Evolutionary conservation across 2,329 filamentous ascomycete genomes (phyloP), one percentile per base, ranked within the genome.

Genomic region (Chalaropsis ovoidea): DNA sequence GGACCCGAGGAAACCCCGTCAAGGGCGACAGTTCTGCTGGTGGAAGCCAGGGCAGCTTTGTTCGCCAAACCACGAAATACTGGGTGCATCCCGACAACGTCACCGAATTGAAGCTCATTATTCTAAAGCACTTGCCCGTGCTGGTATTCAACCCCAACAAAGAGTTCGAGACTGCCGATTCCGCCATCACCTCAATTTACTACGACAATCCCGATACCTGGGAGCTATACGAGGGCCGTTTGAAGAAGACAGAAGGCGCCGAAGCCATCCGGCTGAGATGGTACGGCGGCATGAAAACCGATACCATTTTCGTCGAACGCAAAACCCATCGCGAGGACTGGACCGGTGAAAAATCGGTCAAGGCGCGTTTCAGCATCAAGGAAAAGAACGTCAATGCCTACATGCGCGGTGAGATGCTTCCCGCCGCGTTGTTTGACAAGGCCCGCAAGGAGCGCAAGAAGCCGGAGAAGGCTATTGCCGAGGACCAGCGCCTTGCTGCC

Each of bases 31-130:
- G 90, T 70, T 80, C 92, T 7, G 94, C 94, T 17, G 94, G 94
- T 71, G 94, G 93, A 65, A 85, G 83, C 69, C 94, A 99, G 76
- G 93, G 92, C 73, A 97, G 88, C 79, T 99, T 99, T 73, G 86
- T 99, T 68, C 89, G 94, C 67, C 90, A 97, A 74, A 99, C 94
- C 0, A 99, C 94, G 41, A 99, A 99, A 76, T 99, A 99, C 79
- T 99, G 94, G 94, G 94, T 99, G 58, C 94, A 99, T 73, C 90
- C 89, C 2, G 94, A 97, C 76, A 99, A 99, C 73, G 94, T 99
- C 71, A 97, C 94, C 4, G 94, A 99, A 77, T 77, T 99, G 68
- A 99, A 99, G 79, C 86, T 99, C 75, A 93, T 99, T 73, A 92
- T 99, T 73, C 80, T 99, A 63, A 97, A 99, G 80, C 94, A 99